Percentiles rank a stretch among this genome's conserved stretches.
These are phyloP conservation scores for Colletotrichum spinosum DNA, from an alignment of 2,329 filamentous ascomycete genomes.

Conservation along the genomic window DNA sequence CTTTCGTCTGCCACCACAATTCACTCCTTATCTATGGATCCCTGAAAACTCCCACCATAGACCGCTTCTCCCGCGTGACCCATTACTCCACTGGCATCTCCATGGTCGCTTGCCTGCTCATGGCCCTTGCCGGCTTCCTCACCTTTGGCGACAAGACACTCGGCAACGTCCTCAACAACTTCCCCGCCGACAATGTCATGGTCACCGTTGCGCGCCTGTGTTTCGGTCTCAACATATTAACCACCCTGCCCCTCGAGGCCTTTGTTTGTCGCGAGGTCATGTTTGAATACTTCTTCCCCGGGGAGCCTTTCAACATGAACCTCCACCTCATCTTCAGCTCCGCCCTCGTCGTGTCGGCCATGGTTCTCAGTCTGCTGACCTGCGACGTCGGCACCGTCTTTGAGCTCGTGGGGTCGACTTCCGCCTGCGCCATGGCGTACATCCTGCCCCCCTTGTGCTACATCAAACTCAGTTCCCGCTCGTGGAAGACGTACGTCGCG, in stretches of 20 bases:
- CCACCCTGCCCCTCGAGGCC: constrained; percentile 93
- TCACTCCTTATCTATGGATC: constrained; percentile 98
- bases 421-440: constrained; percentile 92
- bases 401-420: constrained; percentile 95
- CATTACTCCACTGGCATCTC: constrained; percentile 93
- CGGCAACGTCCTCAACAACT: constrained; percentile 98
- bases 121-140: constrained; percentile 91
- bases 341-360: constrained; percentile 81
- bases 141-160: constrained; percentile 92
- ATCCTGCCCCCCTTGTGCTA: constrained; percentile 96
- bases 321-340: constrained; percentile 91
- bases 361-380: constrained; percentile 82
- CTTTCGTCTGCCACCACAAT: constrained; percentile 88
- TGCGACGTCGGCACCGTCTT: constrained; percentile 96
- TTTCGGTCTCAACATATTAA: constrained; percentile 99
- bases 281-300: constrained; percentile 82
- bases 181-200: constrained; percentile 88
- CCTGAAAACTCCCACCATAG: constrained; percentile 91
- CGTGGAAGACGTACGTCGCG: constrained; percentile 79
- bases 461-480: constrained; percentile 86
- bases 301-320: constrained; percentile 81
- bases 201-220: constrained; percentile 95
- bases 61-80: constrained; percentile 92
- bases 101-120: constrained; percentile 88
- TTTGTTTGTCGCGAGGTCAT: constrained; percentile 98